Evolutionary conservation across 257 asterid genomes (phyloP).

Genomic region (Solanum microdontum): DNA sequence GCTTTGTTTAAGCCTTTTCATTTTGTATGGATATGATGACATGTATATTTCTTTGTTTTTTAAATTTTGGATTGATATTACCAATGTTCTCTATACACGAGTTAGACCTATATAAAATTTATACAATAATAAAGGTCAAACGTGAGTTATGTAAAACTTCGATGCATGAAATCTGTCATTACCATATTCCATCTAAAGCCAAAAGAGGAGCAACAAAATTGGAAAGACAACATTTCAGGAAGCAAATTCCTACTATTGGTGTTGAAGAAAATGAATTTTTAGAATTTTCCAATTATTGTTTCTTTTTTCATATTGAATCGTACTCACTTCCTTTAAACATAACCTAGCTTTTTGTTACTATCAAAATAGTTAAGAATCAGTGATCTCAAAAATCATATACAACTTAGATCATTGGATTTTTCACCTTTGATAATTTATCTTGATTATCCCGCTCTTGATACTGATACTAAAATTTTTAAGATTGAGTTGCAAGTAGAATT

Average conservation of each 20-base stretch:
- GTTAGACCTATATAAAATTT: neutral
- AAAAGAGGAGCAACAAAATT: neutral
- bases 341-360: neutral
- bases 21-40: too few relatives aligned
- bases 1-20: neutral
- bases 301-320: neutral
- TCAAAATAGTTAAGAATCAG: neutral
- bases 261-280: too few relatives aligned
- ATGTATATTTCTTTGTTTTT: too few relatives aligned
- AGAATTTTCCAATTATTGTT: too few relatives aligned
- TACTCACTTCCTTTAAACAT: neutral
- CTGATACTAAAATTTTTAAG: neutral
- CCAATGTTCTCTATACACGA: neutral
- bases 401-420: neutral
- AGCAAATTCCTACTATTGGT: neutral
- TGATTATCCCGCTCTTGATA: neutral
- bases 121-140: too few relatives aligned
- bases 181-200: neutral
- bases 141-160: neutral
- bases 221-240: neutral
- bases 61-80: too few relatives aligned
- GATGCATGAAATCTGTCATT: neutral
- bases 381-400: neutral
- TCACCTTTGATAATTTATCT: neutral
- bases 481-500: neutral